Percentiles rank a stretch among this genome's conserved stretches.
phyloP scores from a whole-genome alignment of 345 rosid genomes.

The Eucalyptus dawsonii region DNA sequence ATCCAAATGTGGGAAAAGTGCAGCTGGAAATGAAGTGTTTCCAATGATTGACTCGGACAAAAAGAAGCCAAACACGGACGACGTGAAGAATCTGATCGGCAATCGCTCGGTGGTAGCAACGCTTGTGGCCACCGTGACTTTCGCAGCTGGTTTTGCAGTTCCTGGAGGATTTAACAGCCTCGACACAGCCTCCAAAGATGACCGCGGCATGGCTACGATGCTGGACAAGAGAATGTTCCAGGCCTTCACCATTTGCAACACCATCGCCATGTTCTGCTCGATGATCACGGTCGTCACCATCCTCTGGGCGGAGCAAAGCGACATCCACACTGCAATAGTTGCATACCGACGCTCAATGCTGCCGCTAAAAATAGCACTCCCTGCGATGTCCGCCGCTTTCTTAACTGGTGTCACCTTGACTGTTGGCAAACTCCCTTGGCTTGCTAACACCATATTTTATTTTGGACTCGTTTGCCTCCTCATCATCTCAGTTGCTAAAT shows the following conservation, averaged over 20 bases:
- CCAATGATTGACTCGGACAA: rapidly evolving
- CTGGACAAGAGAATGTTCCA: not conserved
- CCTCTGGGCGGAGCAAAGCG: not conserved
- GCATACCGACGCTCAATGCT: not conserved
- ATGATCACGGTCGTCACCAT: not conserved
- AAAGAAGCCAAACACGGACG: rapidly evolving
- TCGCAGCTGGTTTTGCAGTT: not conserved
- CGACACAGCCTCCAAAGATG: not conserved
- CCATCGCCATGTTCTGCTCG: not conserved
- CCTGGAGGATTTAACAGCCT: not conserved
- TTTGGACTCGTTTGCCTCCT: not conserved
- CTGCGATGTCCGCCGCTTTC: not conserved
- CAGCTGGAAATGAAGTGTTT: not conserved
- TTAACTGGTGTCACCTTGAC: not conserved
- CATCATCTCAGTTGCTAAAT: not conserved
- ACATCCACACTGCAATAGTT: not conserved
- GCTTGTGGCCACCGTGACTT: not conserved
- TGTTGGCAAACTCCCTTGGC: not conserved
- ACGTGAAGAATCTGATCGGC: not conserved
- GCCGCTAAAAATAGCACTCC: not conserved
- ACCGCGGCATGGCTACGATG: not conserved
- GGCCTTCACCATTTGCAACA: not conserved
- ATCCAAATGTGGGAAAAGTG: not conserved
- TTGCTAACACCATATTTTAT: not conserved
- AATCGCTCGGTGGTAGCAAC: not conserved